Conservation (phyloP, 345 rosid species). For the Eucalyptus erythrocorys region DNA sequence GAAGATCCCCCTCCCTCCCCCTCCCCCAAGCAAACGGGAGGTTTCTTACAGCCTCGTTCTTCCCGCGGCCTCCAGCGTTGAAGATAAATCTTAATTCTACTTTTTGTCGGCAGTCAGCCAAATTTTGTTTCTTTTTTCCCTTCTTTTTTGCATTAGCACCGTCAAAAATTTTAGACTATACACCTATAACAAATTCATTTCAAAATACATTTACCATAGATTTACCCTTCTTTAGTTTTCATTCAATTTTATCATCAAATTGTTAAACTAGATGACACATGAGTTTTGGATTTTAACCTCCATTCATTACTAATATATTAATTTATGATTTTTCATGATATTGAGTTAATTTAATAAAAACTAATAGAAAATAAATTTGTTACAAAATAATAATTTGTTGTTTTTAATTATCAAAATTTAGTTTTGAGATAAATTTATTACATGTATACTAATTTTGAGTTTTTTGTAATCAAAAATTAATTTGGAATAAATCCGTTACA, state of each 20-base stretch:
- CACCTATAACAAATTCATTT: rapidly evolving
- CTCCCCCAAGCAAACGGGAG: background rate
- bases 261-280: too few species aligned
- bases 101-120: background rate
- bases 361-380: rapidly evolving
- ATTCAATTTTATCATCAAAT: rapidly evolving
- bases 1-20: background rate
- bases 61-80: background rate
- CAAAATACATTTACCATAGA: rapidly evolving
- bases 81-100: rapidly evolving
- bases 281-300: rapidly evolving
- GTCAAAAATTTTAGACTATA: rapidly evolving
- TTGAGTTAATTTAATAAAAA: rapidly evolving
- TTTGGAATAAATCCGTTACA: rapidly evolving
- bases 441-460: rapidly evolving
- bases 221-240: rapidly evolving
- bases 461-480: too few species aligned
- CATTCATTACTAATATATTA: rapidly evolving
- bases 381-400: rapidly evolving
- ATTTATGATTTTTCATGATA: rapidly evolving
- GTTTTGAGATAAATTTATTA: too few species aligned
- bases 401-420: too few species aligned
- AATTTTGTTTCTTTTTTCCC: background rate
- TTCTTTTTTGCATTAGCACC: background rate
- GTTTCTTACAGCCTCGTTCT: background rate